These are phyloP conservation scores for Bretziella fagacearum DNA, from an alignment of 2,329 filamentous ascomycete genomes.

Conservation along the genomic window DNA sequence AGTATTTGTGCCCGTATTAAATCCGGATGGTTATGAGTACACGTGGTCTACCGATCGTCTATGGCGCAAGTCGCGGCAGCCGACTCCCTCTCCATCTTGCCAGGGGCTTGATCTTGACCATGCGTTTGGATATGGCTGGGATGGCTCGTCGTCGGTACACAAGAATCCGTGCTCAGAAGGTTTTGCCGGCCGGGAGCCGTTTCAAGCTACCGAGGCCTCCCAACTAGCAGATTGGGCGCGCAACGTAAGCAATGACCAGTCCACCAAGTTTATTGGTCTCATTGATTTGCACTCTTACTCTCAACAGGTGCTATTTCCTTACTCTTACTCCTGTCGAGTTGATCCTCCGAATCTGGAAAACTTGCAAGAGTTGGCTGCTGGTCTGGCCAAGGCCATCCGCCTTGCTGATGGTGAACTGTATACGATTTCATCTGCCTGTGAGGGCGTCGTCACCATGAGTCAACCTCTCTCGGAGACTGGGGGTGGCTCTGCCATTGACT, in stretches of 20 bases:
- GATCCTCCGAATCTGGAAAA: conserved; percentile 79
- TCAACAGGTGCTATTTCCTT: conserved; percentile 86
- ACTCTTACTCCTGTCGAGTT: conserved; percentile 63
- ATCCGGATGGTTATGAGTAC: conserved; percentile 89
- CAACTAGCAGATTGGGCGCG: conserved; percentile 65
- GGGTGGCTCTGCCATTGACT: conserved; percentile 80
- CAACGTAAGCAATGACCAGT: conserved; percentile 55
- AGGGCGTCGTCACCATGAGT: conserved; percentile 31
- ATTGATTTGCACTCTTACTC: conserved; percentile 90
- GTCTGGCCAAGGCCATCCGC: conserved; percentile 76
- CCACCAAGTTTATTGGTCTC: conserved; percentile 64
- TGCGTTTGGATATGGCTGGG: conserved; percentile 73
- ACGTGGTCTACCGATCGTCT: conserved; percentile 82
- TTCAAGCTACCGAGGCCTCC: conserved; percentile 65
- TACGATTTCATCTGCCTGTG: conserved; percentile 68
- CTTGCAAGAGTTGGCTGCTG: conserved; percentile 73
- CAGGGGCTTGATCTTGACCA: conserved; percentile 79
- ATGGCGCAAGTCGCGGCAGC: conserved; percentile 88
- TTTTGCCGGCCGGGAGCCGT: conserved; percentile 68
- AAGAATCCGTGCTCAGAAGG: conserved; percentile 79
- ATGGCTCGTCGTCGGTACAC: conserved; percentile 39
- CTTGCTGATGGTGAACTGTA: conserved; percentile 61
- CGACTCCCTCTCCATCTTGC: conserved; percentile 68
- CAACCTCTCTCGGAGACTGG: conserved; percentile 46
- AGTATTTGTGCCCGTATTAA: conserved; percentile 72